These are phyloP conservation scores for Collybiopsis confluens DNA, from an alignment of 768 basidiomycete species.

Conservation along the genomic window DNA sequence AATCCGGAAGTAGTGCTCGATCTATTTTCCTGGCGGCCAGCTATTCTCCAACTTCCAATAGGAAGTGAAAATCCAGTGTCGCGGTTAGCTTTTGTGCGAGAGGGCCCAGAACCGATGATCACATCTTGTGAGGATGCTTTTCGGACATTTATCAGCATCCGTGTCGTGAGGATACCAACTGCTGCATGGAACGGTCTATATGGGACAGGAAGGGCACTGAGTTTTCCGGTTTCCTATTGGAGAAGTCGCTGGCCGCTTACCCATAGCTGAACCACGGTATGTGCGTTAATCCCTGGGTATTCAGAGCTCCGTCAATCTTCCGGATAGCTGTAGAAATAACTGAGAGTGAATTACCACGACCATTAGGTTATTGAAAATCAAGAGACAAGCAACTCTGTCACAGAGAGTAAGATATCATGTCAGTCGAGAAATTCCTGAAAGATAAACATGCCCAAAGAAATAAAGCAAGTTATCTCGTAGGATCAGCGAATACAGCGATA, in stretches of 20 bases:
- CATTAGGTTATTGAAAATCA: conserved; percentile 46
- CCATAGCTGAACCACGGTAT: conserved; percentile 50
- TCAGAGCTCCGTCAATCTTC: background rate
- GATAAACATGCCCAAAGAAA: conserved; percentile 35
- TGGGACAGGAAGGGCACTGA: no score
- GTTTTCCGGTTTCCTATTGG: background rate
- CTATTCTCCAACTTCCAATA: no score
- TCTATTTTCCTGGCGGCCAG: no score
- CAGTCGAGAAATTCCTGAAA: background rate
- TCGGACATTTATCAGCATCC: conserved; percentile 42
- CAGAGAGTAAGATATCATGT: background rate
- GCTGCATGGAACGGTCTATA: conserved; percentile 43
- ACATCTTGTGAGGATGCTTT: conserved; percentile 21
- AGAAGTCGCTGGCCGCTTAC: conserved; percentile 15
- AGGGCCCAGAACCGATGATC: background rate
- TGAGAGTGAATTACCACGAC: conserved; percentile 29
- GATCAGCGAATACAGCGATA: conserved; percentile 29
- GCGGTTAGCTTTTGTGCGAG: no score
- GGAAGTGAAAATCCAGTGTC: no score
- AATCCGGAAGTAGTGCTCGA: no score
- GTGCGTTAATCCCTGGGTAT: conserved; percentile 30
- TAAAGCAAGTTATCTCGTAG: conserved; percentile 41
- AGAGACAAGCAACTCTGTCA: conserved; percentile 30
- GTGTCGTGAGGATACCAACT: conserved; percentile 41
- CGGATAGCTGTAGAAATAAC: background rate